Evolutionary conservation across 768 basidiomycete genomes (phyloP).

Genomic region (Boletus eberwhitei): DNA sequence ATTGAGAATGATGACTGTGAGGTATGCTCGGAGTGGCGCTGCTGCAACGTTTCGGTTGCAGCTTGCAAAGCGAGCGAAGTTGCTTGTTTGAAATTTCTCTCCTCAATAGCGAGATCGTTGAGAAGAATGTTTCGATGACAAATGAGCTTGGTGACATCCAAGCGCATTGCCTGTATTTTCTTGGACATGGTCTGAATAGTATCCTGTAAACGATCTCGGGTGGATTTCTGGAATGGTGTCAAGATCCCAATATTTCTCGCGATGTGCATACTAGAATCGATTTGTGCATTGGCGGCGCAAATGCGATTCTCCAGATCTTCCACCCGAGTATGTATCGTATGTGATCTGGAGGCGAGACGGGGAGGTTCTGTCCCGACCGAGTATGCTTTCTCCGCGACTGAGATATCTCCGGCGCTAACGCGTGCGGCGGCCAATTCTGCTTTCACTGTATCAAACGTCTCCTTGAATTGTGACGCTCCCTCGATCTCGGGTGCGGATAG

Average conservation of each 20-base stretch:
- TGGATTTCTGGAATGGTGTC: constrained; percentile 83
- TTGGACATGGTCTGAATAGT: constrained; percentile 62
- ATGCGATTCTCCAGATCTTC: constrained; percentile 62
- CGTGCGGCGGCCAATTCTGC: constrained; percentile 67
- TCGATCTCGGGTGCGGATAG: constrained; percentile 55
- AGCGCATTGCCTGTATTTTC: constrained; percentile 60
- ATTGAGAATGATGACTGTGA: constrained; percentile 36
- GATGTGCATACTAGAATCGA: constrained; percentile 67
- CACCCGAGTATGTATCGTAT: constrained; percentile 59
- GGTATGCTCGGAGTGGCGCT: constrained; percentile 32
- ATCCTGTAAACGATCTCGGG: constrained; percentile 68
- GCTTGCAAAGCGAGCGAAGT: constrained; percentile 71
- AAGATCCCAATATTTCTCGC: constrained; percentile 81
- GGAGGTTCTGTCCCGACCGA: constrained; percentile 23
- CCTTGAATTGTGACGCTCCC: constrained; percentile 66
- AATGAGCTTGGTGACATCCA: constrained; percentile 69
- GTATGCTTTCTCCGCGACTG: constrained; percentile 12
- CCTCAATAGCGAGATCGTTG: constrained; percentile 72
- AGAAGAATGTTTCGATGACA: constrained; percentile 75
- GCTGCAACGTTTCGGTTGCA: constrained; percentile 64
- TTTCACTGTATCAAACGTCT: constrained; percentile 85
- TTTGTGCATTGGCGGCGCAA: constrained; percentile 47
- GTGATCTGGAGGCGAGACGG: constrained; percentile 44
- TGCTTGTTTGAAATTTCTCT: constrained; percentile 59
- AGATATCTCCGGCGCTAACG: constrained; percentile 30